These are phyloP conservation scores for Carex cristatella DNA, from an alignment of 176 grass and related monocot genomes.

Conservation along the genomic window DNA sequence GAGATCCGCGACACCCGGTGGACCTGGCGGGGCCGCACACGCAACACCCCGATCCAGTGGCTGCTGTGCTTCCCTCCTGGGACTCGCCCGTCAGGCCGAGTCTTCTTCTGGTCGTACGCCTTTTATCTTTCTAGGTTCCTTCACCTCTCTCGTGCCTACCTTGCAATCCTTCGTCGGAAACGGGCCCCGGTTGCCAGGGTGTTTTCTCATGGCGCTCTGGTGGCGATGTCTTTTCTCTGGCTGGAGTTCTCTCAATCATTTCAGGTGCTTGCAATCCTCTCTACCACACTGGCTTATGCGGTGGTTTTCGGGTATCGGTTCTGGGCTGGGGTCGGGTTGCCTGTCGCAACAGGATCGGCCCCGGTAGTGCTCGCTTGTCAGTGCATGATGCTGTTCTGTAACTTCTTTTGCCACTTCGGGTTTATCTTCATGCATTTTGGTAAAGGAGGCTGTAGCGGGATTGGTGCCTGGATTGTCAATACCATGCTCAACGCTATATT, in stretches of 20 bases:
- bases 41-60: conserved; percentile 67
- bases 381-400: conserved; percentile 47
- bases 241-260: conserved; percentile 98
- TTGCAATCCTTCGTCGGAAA: conserved; percentile 39
- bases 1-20: conserved; percentile 91
- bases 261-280: conserved; percentile 89
- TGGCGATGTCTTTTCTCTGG: conserved; percentile 96
- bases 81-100: conserved; percentile 64
- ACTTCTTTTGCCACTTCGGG: conserved; percentile 74
- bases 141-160: conserved; percentile 55
- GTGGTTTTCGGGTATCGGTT: conserved; percentile 62
- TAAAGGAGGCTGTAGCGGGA: conserved; percentile 73
- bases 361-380: conserved; percentile 56
- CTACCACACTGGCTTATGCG: conserved; percentile 57
- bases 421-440: conserved; percentile 76
- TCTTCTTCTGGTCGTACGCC: conserved; percentile 99
- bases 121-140: conserved; percentile 97
- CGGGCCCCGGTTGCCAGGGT: conserved; percentile 22
- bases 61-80: conserved; percentile 84
- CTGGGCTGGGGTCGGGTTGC: conserved; percentile 57
- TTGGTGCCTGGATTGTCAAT: conserved; percentile 80
- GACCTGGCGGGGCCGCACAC: conserved; percentile 72
- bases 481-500: conserved; percentile 58
- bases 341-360: conserved; percentile 22
- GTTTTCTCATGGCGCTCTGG: conserved; percentile 55